Percentiles rank a stretch among this genome's conserved stretches.
Evolutionary conservation across 139 green algal species (phyloP).

Genomic region (Volvox reticuliferus): DNA sequence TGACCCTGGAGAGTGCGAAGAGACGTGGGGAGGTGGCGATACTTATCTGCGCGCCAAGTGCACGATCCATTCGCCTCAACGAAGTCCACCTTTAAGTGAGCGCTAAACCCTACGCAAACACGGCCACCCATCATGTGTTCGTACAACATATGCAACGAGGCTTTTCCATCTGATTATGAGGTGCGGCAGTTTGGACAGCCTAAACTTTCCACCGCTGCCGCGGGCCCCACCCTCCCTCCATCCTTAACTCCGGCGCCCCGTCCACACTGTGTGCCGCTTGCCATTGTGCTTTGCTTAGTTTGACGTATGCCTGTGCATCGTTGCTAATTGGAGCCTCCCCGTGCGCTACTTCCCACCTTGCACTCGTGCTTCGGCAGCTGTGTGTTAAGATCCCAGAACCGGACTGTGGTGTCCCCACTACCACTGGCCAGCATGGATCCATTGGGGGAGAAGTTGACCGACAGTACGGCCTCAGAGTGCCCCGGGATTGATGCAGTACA

Average conservation of each 20-base stretch:
- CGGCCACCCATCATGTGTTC: too few relatives aligned
- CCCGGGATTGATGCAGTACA: slow-evolving; percentile 92
- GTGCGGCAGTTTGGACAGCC: too few relatives aligned
- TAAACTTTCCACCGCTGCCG: too few relatives aligned
- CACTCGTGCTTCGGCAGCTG: slow-evolving; percentile 85
- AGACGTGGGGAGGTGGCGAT: background rate
- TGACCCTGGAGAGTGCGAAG: slow-evolving; percentile 76
- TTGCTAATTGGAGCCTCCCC: background rate
- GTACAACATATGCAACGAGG: too few relatives aligned
- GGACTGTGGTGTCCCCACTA: slow-evolving; percentile 92
- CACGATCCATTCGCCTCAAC: too few relatives aligned
- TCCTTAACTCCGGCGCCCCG: too few relatives aligned
- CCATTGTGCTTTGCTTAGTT: background rate
- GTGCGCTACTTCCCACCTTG: slow-evolving; percentile 62
- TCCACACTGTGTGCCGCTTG: background rate
- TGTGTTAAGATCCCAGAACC: slow-evolving; percentile 96
- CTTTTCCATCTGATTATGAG: too few relatives aligned
- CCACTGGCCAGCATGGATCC: slow-evolving; percentile 90
- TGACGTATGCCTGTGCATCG: background rate
- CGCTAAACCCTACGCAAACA: too few relatives aligned
- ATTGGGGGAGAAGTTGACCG: slow-evolving; percentile 93
- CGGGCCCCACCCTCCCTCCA: too few relatives aligned
- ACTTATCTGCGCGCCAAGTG: too few relatives aligned
- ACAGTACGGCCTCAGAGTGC: slow-evolving; percentile 94
- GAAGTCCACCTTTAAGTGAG: too few relatives aligned